phyloP scores from a whole-genome alignment of 2,329 filamentous ascomycete species.

The Paraconiothyrium sp. region DNA sequence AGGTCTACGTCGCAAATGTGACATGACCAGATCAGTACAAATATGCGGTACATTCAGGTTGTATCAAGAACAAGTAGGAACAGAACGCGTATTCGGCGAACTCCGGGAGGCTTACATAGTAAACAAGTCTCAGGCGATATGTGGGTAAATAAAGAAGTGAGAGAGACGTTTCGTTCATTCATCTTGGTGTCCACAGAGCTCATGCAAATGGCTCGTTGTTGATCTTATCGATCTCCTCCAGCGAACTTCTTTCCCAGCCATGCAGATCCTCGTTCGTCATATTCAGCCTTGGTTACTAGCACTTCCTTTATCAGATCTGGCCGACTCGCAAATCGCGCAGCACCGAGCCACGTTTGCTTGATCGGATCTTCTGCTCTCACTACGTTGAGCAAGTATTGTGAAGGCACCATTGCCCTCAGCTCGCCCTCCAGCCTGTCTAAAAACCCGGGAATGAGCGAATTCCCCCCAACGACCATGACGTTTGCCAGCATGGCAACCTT shows the following conservation, averaged over 20 bases:
- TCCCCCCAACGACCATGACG: slow-evolving; percentile 88
- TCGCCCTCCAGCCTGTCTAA: slow-evolving; percentile 79
- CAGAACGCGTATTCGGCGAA: no score
- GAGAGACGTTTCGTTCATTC: neutral
- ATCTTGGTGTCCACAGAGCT: neutral
- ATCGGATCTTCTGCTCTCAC: slow-evolving; percentile 76
- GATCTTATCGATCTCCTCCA: slow-evolving; percentile 30
- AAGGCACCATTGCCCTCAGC: slow-evolving; percentile 65
- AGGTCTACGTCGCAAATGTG: no score
- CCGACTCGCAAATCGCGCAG: slow-evolving; percentile 78
- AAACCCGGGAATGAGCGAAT: slow-evolving; percentile 81
- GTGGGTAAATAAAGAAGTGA: neutral
- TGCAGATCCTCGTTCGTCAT: slow-evolving; percentile 80
- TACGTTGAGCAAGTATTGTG: slow-evolving; percentile 43
- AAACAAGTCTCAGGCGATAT: no score
- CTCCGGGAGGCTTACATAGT: no score
- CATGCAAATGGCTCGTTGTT: neutral
- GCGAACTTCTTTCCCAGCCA: slow-evolving; percentile 80
- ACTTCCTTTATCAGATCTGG: slow-evolving; percentile 70
- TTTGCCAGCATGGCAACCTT: slow-evolving; percentile 88
- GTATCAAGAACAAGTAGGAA: no score
- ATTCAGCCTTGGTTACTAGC: slow-evolving; percentile 86
- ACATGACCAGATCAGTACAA: no score
- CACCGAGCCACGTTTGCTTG: slow-evolving; percentile 85
- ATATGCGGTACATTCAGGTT: no score